Evolutionary conservation across 371 early-diverging fungal species (phyloP).

Genomic region (Basidiobolus meristosporus): DNA sequence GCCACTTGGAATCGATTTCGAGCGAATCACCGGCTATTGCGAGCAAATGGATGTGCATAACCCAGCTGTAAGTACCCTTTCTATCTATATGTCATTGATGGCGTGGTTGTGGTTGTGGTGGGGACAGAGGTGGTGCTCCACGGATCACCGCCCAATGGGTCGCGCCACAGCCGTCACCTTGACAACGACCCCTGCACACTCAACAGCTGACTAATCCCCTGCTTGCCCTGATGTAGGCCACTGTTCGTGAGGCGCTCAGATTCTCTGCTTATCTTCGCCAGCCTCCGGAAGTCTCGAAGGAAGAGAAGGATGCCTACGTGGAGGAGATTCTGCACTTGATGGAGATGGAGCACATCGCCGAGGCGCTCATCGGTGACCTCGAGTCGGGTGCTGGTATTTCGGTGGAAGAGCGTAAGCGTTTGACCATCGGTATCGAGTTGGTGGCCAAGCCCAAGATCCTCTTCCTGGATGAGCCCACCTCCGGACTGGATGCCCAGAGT

Average conservation of each 20-base stretch:
- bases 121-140: too few relatives aligned
- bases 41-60: constrained; percentile 67
- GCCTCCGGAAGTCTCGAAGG: constrained; percentile 29
- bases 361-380: constrained; percentile 30
- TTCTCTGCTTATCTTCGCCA: constrained; percentile 56
- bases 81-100: too few relatives aligned
- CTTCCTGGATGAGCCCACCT: constrained; percentile 77
- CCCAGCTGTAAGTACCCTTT: too few relatives aligned
- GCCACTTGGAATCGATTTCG: constrained; percentile 26
- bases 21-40: constrained; percentile 60
- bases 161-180: too few relatives aligned
- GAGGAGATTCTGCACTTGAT: constrained; percentile 44
- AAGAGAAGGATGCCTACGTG: constrained; percentile 42
- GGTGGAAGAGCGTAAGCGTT: constrained; percentile 29
- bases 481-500: constrained; percentile 44
- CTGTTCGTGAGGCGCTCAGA: constrained; percentile 33
- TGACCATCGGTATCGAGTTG: constrained; percentile 42
- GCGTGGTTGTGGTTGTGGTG: too few relatives aligned
- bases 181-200: too few relatives aligned
- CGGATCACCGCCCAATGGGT: too few relatives aligned
- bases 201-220: too few relatives aligned
- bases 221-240: too few relatives aligned
- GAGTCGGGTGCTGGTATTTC: constrained; percentile 24
- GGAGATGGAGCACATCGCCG: constrained; percentile 36
- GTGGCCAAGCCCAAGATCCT: constrained; percentile 56